Conservation (phyloP, 495 filamentous ascomycete genomes). For the Talaromyces trachyspermus region DNA sequence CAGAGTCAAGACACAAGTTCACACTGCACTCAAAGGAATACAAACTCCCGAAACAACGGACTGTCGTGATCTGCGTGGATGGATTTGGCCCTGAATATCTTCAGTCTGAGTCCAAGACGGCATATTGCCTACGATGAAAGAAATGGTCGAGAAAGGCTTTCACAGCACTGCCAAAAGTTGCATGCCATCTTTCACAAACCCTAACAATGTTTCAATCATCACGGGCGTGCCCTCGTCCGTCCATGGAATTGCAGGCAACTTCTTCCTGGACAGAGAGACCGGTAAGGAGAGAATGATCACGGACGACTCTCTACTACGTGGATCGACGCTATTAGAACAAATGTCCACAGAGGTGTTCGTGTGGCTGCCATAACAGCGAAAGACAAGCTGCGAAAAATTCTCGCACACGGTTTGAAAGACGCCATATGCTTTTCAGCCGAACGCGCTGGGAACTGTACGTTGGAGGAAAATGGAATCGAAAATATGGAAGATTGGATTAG, state of each 20-base stretch:
- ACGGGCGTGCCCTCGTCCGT: slow-evolving; percentile 14
- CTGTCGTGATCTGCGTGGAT: slow-evolving; percentile 21
- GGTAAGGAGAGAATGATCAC: slow-evolving; percentile 20
- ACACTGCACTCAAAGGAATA: slow-evolving; percentile 7
- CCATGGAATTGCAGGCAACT: slow-evolving; percentile 23
- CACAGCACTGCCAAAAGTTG: slow-evolving; percentile 13
- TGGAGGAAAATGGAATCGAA: not conserved
- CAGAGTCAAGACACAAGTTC: too few species aligned
- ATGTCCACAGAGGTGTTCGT: slow-evolving; percentile 17
- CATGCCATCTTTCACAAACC: slow-evolving; percentile 23
- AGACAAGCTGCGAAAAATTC: slow-evolving; percentile 20
- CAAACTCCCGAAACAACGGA: slow-evolving; percentile 9
- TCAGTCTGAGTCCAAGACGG: slow-evolving; percentile 11
- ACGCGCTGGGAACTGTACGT: slow-evolving; percentile 8
- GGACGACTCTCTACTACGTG: slow-evolving; percentile 16
- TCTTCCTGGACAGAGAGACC: slow-evolving; percentile 19
- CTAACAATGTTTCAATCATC: slow-evolving; percentile 21
- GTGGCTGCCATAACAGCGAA: slow-evolving; percentile 25
- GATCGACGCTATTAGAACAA: slow-evolving; percentile 18
- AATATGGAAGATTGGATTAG: slow-evolving; percentile 15
- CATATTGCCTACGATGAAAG: slow-evolving; percentile 14
- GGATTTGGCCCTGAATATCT: slow-evolving; percentile 24
- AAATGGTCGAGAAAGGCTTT: slow-evolving; percentile 14
- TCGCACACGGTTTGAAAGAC: slow-evolving; percentile 15
- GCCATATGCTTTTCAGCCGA: slow-evolving; percentile 21